Base-by-base conservation (phyloP, 31 red algal species). In the Odonthalia washingtoniensis region DNA sequence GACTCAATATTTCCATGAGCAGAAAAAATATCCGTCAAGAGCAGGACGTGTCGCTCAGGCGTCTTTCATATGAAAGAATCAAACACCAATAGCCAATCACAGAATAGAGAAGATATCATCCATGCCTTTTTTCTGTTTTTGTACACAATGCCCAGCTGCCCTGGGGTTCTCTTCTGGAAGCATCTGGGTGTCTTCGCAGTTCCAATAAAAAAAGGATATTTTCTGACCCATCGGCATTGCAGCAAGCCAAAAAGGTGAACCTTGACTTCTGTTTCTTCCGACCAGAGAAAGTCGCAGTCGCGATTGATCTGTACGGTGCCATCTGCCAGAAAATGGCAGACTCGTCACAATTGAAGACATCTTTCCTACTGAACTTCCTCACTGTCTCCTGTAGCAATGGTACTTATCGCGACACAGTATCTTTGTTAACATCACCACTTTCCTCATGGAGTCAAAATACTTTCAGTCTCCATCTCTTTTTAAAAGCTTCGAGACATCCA, bases 31-130 rank as follows among this genome's bases (percentile, higher is more conserved):
- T 87, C 84, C 3, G 78, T 3, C 32, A 87, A 39, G 1, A 87
- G 46, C 5, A 78, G 5, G 28, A 65, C 72, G 12, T 78, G 44
- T 44, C 73, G 28, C 0, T 4, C 37, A 24, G 74, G 37, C 1
- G 44, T 3, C 27, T 75, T 33, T 1, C 36, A 1, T 34, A 78
- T 87, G 57, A 44, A 61, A 44, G 30, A 1, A 2, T 75, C 2
- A 87, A 87, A 87, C 2, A 70, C 1, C 24, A 77, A n/a, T n/a
- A 77, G 34, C 84, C 84, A 87, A 57, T 57, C 1, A n/a, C 4
- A 61, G 43, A 78, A 77, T 5, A 77, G 9, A 2, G 2, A 78
- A 9, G 84, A 31, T n/a, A n/a, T n/a, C n/a, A n/a, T n/a, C n/a
- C n/a, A n/a, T n/a, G n/a, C n/a, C n/a, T n/a, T n/a, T n/a, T 36